These are phyloP conservation scores for Cyamopsis tetragonoloba DNA, from an alignment of 306 rosid species.

Conservation along the genomic window DNA sequence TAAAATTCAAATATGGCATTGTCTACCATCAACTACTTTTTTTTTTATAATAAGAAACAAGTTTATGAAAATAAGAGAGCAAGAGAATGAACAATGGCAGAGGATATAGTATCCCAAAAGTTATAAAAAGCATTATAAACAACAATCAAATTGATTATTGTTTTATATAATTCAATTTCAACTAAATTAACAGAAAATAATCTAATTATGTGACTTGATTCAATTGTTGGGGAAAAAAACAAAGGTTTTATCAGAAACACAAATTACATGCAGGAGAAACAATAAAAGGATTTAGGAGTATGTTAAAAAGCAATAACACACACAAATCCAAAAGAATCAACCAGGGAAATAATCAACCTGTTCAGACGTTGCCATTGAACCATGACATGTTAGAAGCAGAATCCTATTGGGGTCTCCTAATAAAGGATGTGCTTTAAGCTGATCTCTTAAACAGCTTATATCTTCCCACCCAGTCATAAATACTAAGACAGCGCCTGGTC, in stretches of 20 bases:
- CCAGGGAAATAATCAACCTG: constrained; percentile 56
- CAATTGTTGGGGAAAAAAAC: constrained; percentile 4
- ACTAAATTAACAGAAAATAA: background rate
- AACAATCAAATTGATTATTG: background rate
- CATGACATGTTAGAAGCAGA: constrained; percentile 88
- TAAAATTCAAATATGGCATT: background rate
- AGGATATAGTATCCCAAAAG: background rate
- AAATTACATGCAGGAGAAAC: background rate
- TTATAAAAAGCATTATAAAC: background rate
- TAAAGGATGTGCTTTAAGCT: constrained; percentile 92
- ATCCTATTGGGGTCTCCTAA: constrained; percentile 95
- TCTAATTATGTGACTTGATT: background rate
- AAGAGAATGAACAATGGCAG: background rate
- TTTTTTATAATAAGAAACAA: background rate
- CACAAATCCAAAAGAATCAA: background rate
- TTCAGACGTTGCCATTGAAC: constrained; percentile 96
- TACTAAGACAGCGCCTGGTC: constrained; percentile 89
- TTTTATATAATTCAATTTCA: background rate
- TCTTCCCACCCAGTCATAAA: constrained; percentile 99
- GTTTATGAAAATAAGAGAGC: background rate
- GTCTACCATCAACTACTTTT: background rate
- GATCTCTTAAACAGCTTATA: constrained; percentile 88
- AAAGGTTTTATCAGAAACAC: background rate
- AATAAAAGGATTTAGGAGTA: background rate
- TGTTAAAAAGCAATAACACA: background rate